Evolutionary conservation across 495 filamentous ascomycete species (phyloP).

Genomic region (Aspergillus mulundensis): DNA sequence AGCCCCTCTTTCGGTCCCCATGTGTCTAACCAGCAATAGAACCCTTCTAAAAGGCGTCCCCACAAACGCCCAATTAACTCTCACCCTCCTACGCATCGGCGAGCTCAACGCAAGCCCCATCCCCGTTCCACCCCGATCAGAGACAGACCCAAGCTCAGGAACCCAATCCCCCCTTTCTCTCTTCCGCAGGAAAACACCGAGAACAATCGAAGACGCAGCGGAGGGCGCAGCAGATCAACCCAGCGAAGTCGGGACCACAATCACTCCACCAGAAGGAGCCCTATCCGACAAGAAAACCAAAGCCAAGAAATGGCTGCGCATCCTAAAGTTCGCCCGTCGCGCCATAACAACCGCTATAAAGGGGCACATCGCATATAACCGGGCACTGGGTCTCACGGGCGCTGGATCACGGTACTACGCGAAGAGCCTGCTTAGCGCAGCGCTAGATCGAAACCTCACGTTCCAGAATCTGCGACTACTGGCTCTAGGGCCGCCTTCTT

Average conservation of each 20-base stretch:
- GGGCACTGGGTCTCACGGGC: conserved; percentile 51
- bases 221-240: background rate
- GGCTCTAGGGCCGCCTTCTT: conserved; percentile 43
- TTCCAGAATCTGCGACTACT: background rate
- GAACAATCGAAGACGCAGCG: background rate
- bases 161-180: background rate
- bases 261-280: background rate
- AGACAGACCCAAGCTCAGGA: background rate
- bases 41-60: conserved; percentile 72
- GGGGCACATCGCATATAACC: conserved; percentile 65
- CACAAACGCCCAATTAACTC: conserved; percentile 79
- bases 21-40: no score
- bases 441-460: background rate
- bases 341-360: conserved; percentile 63
- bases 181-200: background rate
- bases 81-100: conserved; percentile 79
- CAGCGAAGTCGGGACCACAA: background rate
- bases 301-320: conserved; percentile 22
- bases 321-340: conserved; percentile 65
- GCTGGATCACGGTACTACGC: background rate
- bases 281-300: background rate
- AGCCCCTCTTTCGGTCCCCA: no score
- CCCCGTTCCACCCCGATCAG: background rate
- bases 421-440: background rate
- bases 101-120: conserved; percentile 63